phyloP scores from a whole-genome alignment of 1,284 basidiomycete genomes.

The Ustilago curta region DNA sequence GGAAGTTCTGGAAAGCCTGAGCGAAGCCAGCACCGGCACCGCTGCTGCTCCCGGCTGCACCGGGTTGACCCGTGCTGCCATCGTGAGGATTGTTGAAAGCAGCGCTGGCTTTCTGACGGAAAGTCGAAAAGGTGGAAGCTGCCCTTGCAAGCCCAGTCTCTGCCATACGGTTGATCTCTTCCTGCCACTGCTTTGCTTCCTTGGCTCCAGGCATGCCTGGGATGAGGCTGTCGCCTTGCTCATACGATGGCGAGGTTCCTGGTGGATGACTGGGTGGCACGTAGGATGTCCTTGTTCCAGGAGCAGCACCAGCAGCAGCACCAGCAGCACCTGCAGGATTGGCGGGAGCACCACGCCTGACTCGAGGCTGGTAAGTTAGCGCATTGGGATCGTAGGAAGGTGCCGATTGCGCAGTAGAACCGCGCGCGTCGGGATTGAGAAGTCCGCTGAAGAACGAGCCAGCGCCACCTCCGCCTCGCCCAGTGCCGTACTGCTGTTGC shows the following conservation, averaged over 20 bases:
- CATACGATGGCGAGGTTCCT: conserved; percentile 13
- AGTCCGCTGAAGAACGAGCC: conserved; percentile 42
- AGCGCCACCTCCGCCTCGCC: conserved; percentile 43
- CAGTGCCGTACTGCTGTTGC: conserved; percentile 24
- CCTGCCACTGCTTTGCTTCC: conserved; percentile 62
- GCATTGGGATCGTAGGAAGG: conserved; percentile 56
- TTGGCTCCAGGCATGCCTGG: conserved; percentile 57
- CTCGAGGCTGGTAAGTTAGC: conserved; percentile 58
- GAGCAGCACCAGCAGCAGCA: conserved; percentile 11
- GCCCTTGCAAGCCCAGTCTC: conserved; percentile 55
- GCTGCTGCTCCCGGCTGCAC: background rate
- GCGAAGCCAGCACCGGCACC: conserved; percentile 23
- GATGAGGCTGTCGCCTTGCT: conserved; percentile 39
- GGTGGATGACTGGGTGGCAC: conserved; percentile 17
- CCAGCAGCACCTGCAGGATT: conserved; percentile 1
- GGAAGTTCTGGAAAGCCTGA: conserved; percentile 37
- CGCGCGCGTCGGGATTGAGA: conserved; percentile 26
- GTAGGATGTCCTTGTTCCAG: conserved; percentile 20
- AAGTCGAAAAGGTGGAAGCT: conserved; percentile 55
- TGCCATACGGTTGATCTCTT: conserved; percentile 60
- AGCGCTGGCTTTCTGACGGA: conserved; percentile 55
- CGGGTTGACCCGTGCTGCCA: conserved; percentile 13
- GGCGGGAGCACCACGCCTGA: conserved; percentile 20
- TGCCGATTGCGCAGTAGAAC: conserved; percentile 7
- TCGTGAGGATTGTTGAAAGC: conserved; percentile 38